Evolutionary conservation across 768 basidiomycete genomes (phyloP).

Genomic region (Tremella fuciformis): DNA sequence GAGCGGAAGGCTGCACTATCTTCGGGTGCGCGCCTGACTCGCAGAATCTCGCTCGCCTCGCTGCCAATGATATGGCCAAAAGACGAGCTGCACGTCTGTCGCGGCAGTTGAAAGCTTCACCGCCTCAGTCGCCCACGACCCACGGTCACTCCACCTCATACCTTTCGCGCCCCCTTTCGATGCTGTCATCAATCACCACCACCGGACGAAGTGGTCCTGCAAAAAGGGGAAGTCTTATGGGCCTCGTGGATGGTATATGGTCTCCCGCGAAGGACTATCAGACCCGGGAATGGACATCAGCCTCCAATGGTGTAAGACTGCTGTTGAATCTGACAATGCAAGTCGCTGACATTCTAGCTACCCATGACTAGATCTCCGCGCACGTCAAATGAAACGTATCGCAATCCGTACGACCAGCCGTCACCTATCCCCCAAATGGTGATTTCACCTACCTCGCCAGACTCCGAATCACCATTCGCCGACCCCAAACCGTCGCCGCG

Average conservation of each 20-base stretch:
- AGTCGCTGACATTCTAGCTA: slow-evolving; percentile 15
- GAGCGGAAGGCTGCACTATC: slow-evolving; percentile 4
- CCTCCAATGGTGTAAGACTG: no score
- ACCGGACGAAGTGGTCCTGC: slow-evolving; percentile 3
- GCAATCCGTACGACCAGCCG: slow-evolving; percentile 31
- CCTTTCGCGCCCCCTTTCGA: slow-evolving; percentile 22
- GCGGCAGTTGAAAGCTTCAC: slow-evolving; percentile 17
- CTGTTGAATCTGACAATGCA: neutral
- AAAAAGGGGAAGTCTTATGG: slow-evolving; percentile 33
- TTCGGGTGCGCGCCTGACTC: neutral
- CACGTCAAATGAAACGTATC: slow-evolving; percentile 10
- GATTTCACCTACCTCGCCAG: slow-evolving; percentile 21
- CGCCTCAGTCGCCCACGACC: slow-evolving; percentile 18
- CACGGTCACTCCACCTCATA: slow-evolving; percentile 17
- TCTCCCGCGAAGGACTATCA: neutral
- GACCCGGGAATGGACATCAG: no score
- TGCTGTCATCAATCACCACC: slow-evolving; percentile 15
- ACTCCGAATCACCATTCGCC: slow-evolving; percentile 26
- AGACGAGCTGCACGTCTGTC: slow-evolving; percentile 35
- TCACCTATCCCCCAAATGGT: slow-evolving; percentile 30
- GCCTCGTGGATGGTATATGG: slow-evolving; percentile 36
- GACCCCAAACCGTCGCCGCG: slow-evolving; percentile 19
- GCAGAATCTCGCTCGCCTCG: slow-evolving; percentile 42
- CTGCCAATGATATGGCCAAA: slow-evolving; percentile 38
- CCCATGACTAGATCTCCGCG: slow-evolving; percentile 10